phyloP scores from a whole-genome alignment of 352 stramenopile genomes.

The Pythium angustatum region DNA sequence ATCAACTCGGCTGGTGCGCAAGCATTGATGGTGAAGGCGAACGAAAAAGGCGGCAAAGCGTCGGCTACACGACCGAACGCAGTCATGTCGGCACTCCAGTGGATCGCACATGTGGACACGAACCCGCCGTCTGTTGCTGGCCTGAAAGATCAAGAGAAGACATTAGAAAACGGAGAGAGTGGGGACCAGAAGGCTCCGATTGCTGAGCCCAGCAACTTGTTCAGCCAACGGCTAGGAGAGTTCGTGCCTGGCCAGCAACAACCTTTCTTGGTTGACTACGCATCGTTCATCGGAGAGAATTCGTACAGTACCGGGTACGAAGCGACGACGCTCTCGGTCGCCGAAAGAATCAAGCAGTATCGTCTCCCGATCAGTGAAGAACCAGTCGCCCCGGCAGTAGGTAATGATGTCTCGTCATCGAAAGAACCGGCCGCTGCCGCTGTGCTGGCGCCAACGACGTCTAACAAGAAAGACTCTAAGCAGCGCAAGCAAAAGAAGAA shows the following conservation, averaged over 20 bases:
- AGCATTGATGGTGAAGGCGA: slow-evolving; percentile 37
- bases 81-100: slow-evolving; percentile 29
- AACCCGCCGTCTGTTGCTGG: neutral
- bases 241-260: slow-evolving; percentile 73
- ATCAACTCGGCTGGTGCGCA: slow-evolving; percentile 73
- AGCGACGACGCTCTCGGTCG: slow-evolving; percentile 61
- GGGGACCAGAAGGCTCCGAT: neutral
- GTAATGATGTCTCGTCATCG: neutral
- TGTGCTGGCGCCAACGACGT: slow-evolving; percentile 21
- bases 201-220: slow-evolving; percentile 43
- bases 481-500: slow-evolving; percentile 73
- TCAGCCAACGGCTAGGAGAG: slow-evolving; percentile 52
- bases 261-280: slow-evolving; percentile 81
- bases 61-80: neutral
- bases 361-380: slow-evolving; percentile 32
- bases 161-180: slow-evolving; percentile 15
- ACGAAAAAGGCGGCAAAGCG: slow-evolving; percentile 7
- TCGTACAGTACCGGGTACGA: slow-evolving; percentile 80
- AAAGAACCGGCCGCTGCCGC: slow-evolving; percentile 1
- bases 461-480: slow-evolving; percentile 77
- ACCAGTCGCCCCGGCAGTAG: neutral
- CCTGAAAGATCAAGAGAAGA: slow-evolving; percentile 28
- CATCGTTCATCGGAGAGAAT: slow-evolving; percentile 72
- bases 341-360: slow-evolving; percentile 61
- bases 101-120: slow-evolving; percentile 27